Evolutionary conservation across 2,329 filamentous ascomycete genomes (phyloP).

Genomic region (Ambrosiella xylebori): DNA sequence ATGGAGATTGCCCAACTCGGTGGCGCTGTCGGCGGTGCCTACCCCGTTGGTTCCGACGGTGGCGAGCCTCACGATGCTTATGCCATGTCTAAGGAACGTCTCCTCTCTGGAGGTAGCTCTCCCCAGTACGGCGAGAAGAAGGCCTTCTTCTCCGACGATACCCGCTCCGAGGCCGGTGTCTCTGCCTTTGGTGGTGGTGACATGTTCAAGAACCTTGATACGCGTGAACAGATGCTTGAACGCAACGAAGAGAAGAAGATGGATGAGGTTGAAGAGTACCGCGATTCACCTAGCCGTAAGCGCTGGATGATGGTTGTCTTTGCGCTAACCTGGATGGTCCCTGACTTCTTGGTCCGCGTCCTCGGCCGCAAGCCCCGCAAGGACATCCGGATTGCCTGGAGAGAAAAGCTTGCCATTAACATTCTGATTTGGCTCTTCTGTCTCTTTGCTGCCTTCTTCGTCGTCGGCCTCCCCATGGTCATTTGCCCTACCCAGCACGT

Average conservation of each 20-base stretch:
- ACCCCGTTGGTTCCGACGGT: conserved; percentile 39
- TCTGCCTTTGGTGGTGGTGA: conserved; percentile 87
- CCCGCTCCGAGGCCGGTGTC: conserved; percentile 75
- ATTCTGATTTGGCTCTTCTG: conserved; percentile 89
- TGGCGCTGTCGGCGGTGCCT: conserved; percentile 22
- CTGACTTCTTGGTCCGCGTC: conserved; percentile 62
- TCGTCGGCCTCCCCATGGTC: conserved; percentile 68
- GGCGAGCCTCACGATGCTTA: conserved; percentile 47
- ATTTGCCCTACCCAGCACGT: conserved; percentile 89
- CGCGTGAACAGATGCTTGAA: conserved; percentile 83
- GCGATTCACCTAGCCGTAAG: conserved; percentile 63
- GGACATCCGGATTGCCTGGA: conserved; percentile 83
- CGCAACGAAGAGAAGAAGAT: conserved; percentile 83
- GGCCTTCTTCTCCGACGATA: conserved; percentile 73
- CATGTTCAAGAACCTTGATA: conserved; percentile 96
- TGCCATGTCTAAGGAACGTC: conserved; percentile 43
- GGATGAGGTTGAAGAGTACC: conserved; percentile 74
- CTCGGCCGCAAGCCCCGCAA: conserved; percentile 78
- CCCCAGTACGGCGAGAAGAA: conserved; percentile 57
- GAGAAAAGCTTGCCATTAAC: conserved; percentile 96
- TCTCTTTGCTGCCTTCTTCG: conserved; percentile 65
- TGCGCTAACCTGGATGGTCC: conserved; percentile 69
- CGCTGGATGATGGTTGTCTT: conserved; percentile 81
- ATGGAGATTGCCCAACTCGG: conserved; percentile 66
- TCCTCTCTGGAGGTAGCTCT: conserved; percentile 32